Evolutionary conservation across 495 filamentous ascomycete species (phyloP).

Genomic region (Chaetomium fimeti): DNA sequence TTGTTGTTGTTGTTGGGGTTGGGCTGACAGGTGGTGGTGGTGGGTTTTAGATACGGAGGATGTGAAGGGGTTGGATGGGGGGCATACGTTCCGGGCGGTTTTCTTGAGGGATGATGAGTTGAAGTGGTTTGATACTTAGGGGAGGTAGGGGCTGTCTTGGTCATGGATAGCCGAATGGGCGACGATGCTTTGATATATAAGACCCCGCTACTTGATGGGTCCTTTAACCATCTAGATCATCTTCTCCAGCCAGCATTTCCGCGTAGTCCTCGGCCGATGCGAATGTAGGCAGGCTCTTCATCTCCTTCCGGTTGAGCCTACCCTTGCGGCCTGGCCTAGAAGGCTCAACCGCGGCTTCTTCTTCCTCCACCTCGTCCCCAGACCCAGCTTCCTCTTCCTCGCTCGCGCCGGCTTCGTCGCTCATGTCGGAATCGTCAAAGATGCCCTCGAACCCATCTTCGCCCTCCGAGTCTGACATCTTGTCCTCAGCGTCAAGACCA

Average conservation of each 20-base stretch:
- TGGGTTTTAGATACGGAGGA: constrained; percentile 20
- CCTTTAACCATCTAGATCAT: constrained; percentile 42
- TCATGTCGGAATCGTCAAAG: constrained; percentile 44
- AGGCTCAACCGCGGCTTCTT: constrained; percentile 29
- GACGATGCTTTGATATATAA: not conserved
- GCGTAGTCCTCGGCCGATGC: constrained; percentile 93
- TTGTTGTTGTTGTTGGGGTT: no score
- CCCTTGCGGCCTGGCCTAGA: constrained; percentile 38
- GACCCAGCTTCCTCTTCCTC: constrained; percentile 25
- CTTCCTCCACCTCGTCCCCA: constrained; percentile 32
- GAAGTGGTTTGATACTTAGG: constrained; percentile 58
- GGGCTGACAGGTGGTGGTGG: no score
- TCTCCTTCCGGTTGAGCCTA: constrained; percentile 70
- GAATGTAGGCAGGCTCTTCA: constrained; percentile 87
- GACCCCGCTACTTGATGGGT: not conserved
- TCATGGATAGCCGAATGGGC: not conserved
- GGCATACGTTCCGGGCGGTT: constrained; percentile 51
- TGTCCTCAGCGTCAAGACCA: constrained; percentile 14
- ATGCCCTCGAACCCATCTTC: constrained; percentile 41
- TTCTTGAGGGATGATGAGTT: constrained; percentile 52
- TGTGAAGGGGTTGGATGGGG: constrained; percentile 45
- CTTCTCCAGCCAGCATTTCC: constrained; percentile 72
- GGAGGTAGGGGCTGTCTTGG: not conserved
- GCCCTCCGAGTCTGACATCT: constrained; percentile 48
- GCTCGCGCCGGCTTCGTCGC: constrained; percentile 45